These are phyloP conservation scores for Anastatica hierochuntica DNA, from an alignment of 345 rosid genomes.

Conservation along the genomic window DNA sequence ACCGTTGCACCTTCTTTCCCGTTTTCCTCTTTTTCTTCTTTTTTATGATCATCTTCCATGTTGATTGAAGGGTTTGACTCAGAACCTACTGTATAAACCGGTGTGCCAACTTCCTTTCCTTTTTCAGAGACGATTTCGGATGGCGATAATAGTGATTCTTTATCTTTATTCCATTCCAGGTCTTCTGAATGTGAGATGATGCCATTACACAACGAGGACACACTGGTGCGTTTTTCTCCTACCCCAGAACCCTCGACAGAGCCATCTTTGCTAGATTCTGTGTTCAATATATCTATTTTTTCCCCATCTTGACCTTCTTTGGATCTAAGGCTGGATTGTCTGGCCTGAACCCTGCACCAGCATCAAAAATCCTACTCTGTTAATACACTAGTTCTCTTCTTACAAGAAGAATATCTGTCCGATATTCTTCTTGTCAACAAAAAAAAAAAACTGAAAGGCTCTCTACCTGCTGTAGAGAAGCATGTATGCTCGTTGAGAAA, in stretches of 20 bases:
- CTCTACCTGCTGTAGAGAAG: conserved; percentile 70
- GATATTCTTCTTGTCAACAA: no score
- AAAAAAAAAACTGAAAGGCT: no score
- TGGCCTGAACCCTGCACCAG: conserved; percentile 48
- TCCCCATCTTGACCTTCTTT: no score
- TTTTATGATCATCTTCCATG: conserved; percentile 3
- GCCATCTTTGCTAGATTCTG: conserved; percentile 25
- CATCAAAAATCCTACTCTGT: no score
- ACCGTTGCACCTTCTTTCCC: not conserved
- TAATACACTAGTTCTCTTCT: not conserved
- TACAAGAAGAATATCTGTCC: no score
- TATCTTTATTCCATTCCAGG: no score
- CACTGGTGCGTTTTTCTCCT: not conserved
- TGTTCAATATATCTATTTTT: no score
- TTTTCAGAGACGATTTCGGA: conserved; percentile 4
- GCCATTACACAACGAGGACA: conserved; percentile 8
- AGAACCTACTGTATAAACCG: no score
- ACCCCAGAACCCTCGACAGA: conserved; percentile 19
- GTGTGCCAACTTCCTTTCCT: not conserved
- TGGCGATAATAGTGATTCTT: no score
- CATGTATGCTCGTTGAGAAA: conserved; percentile 34
- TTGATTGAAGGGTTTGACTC: conserved; percentile 12
- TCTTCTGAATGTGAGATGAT: conserved; percentile 19
- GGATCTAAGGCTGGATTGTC: conserved; percentile 44
- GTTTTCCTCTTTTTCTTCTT: conserved; percentile 1